Conservation (phyloP, 768 basidiomycete species). For the Vararia minispora region DNA sequence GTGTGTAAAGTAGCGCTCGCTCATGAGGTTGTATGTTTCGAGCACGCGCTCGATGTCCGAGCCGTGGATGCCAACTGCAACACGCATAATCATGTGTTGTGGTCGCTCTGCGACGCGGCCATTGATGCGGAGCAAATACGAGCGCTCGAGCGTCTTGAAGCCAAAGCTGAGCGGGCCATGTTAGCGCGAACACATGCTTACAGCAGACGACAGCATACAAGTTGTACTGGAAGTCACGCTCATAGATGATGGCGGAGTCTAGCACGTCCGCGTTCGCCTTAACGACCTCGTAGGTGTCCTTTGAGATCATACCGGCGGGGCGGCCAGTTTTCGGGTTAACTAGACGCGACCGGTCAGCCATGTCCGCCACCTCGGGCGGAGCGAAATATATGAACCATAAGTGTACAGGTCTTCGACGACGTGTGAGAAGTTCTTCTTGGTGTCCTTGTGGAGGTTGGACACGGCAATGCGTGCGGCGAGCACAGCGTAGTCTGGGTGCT, state of each 20-base stretch:
- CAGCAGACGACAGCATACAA: constrained; percentile 39
- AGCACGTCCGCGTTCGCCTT: constrained; percentile 70
- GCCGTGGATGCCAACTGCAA: constrained; percentile 95
- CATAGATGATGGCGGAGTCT: constrained; percentile 94
- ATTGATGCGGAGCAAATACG: constrained; percentile 90
- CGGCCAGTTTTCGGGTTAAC: constrained; percentile 94
- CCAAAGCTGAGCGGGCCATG: constrained; percentile 55
- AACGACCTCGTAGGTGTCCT: constrained; percentile 76
- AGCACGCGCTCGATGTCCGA: constrained; percentile 77
- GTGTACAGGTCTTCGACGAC: constrained; percentile 86
- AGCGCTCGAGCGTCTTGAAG: constrained; percentile 99
- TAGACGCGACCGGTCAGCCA: constrained; percentile 14
- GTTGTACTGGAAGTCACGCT: constrained; percentile 97
- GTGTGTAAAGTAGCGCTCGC: constrained; percentile 96
- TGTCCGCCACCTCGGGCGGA: neutral
- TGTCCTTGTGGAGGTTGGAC: constrained; percentile 98
- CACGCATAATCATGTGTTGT: constrained; percentile 99
- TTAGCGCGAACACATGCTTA: constrained; percentile 2
- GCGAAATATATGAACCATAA: constrained; percentile 45
- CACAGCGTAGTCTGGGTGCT: constrained; percentile 95
- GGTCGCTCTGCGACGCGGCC: constrained; percentile 95
- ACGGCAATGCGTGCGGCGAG: constrained; percentile 98
- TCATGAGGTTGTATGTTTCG: constrained; percentile 94
- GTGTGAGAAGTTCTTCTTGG: constrained; percentile 91
- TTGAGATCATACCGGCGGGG: constrained; percentile 83